phyloP scores from a whole-genome alignment of 2,329 filamentous ascomycete genomes.

The Fusarium newnesense region DNA sequence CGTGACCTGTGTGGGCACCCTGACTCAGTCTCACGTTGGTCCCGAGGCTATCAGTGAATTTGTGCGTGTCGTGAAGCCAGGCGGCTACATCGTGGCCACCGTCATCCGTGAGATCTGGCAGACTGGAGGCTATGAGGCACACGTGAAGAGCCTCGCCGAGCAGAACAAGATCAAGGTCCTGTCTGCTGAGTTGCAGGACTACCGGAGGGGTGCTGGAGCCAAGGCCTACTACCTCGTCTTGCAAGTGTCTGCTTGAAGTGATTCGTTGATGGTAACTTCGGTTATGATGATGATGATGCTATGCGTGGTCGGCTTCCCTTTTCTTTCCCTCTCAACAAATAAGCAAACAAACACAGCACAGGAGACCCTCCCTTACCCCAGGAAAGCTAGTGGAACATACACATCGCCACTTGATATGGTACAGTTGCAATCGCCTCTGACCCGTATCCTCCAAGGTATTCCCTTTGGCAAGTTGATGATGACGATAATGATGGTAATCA shows the following conservation, averaged over 20 bases:
- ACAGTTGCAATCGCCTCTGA: neutral
- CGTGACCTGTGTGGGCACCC: constrained; percentile 64
- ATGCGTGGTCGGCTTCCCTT: constrained; percentile 5
- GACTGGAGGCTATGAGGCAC: constrained; percentile 57
- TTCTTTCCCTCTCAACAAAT: neutral
- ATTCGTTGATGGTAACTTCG: constrained; percentile 19
- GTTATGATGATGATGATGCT: constrained; percentile 18
- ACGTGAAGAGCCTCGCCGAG: constrained; percentile 48
- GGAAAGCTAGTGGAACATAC: neutral
- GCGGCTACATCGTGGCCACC: constrained; percentile 62
- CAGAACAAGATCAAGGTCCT: constrained; percentile 45
- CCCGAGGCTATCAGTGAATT: constrained; percentile 61
- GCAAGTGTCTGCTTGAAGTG: constrained; percentile 33
- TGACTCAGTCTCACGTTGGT: constrained; percentile 66
- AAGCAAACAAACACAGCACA: neutral
- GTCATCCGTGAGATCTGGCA: constrained; percentile 62
- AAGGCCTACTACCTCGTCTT: constrained; percentile 47
- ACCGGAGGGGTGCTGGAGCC: constrained; percentile 46
- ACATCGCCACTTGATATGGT: neutral
- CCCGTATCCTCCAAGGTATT: neutral
- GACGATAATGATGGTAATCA: constrained; percentile 26
- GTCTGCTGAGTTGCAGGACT: constrained; percentile 47
- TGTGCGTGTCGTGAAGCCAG: constrained; percentile 57
- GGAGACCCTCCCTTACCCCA: neutral
- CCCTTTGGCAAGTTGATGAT: neutral